Evolutionary conservation across 768 basidiomycete genomes (phyloP).

Genomic region (Coprinopsis marcescibilis): DNA sequence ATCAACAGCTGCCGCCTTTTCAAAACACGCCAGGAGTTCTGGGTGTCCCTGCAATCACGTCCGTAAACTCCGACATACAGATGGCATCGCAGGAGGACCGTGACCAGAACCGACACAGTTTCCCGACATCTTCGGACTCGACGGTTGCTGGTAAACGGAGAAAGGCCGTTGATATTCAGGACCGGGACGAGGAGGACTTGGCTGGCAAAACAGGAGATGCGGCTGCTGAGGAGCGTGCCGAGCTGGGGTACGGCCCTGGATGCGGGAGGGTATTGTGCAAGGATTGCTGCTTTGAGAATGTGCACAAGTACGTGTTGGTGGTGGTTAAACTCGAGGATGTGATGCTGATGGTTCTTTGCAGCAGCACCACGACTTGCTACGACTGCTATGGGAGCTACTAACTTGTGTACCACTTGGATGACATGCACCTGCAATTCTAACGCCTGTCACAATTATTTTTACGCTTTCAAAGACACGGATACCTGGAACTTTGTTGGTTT

Average conservation of each 20-base stretch:
- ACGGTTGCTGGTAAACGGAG: slow-evolving; percentile 1
- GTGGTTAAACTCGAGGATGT: background rate
- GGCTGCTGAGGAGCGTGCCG: background rate
- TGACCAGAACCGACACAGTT: slow-evolving; percentile 1
- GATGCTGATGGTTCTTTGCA: slow-evolving; percentile 11
- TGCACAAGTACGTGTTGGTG: slow-evolving; percentile 28
- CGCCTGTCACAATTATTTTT: too few relatives aligned
- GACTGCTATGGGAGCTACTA: slow-evolving; percentile 30
- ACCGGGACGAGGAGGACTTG: slow-evolving; percentile 17
- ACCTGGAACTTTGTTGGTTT: too few relatives aligned
- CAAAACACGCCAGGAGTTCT: too few relatives aligned
- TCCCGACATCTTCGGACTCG: background rate
- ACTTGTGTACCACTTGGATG: too few relatives aligned
- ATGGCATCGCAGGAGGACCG: slow-evolving; percentile 13
- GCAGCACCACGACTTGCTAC: slow-evolving; percentile 33
- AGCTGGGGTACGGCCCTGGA: slow-evolving; percentile 16
- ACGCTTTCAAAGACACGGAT: too few relatives aligned
- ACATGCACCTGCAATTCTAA: too few relatives aligned
- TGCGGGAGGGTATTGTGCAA: slow-evolving; percentile 39
- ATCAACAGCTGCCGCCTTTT: too few relatives aligned
- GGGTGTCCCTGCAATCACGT: too few relatives aligned
- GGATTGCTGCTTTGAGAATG: slow-evolving; percentile 39
- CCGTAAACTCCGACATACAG: slow-evolving; percentile 20
- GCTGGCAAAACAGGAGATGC: slow-evolving; percentile 6
- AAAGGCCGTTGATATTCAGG: slow-evolving; percentile 3